Base-by-base conservation (phyloP, 1,284 basidiomycete genomes). In the Mycena citricolor region DNA sequence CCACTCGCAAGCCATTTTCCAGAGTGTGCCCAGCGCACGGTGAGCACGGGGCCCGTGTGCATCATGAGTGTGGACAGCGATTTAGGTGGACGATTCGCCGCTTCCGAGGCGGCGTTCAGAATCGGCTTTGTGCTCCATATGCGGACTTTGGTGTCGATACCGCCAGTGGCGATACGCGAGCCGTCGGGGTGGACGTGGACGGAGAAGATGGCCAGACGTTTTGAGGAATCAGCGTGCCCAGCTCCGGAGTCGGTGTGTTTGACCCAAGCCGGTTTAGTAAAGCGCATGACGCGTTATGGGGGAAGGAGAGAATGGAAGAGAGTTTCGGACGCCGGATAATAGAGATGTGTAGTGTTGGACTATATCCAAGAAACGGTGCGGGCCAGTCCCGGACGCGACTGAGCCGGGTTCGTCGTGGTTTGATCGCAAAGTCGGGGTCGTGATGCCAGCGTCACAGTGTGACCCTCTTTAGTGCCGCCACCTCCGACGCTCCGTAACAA, bases 101-200 rank as follows among this genome's bases (percentile, higher is more conserved):
- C 66, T 53, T 94, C 90, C 0, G 83, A 79, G 13, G 79, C 74
- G 17, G 75, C 66, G 49, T 86, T 83, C 24, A 98, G 71, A 55
- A 99, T 95, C 1, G 94, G 92, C 47, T 88, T 85, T 0, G 95
- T 98, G 52, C 88, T 89, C 97, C 97, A 99, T 65, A 99, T 93
- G 51, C 94, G 87, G 54, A 99, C 84, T 73, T 97, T 97, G 36
- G 90, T 86, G 64, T 98, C 94, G 33, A 97, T 74, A 12, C 95
- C 94, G 16, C 94, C 95, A 1, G 95, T 99, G 8, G 97, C 97
- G 49, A 99, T 84, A 20, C 95, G 81, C 28, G 91, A 94, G 50
- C 91, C 91, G 61, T 99, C 95, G 0, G 97, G 97, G 62, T 97
- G 94, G 10, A 97, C 90, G 54, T 91, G 84, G 16, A 95, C 78